Evolutionary conservation across 306 rosid species (phyloP), one percentile per base, ranked within the genome.

Genomic region (Pueraria montana): DNA sequence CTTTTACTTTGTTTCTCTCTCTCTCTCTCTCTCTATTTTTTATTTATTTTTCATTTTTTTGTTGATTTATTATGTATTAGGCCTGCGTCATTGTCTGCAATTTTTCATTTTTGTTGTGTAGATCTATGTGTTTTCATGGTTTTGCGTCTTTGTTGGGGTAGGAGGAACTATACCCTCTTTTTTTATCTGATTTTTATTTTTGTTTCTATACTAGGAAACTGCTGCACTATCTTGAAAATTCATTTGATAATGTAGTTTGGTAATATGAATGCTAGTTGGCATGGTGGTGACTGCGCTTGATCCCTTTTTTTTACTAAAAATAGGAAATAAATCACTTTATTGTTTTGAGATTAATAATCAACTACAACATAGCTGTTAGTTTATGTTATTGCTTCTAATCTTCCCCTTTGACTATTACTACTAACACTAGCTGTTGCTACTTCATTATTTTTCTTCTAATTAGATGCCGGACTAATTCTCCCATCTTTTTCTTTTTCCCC

Each of bases 51-150:
- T 40, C 12, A 11, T 70, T 70, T 12, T 45, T 18, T 56, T 17
- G 20, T 27, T 46, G 43, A 20, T 53, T 72, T 79, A 7, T 72
- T 79, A 6, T 65, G 49, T 6, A 9, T 64, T 21, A 58, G 67
- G 17, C 27, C 18, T 82, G 21, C 32, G 56, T 50, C 69, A 32
- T 34, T 87, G 42, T 71, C 79, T 59, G 74, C 40, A 73, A 50
- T 20, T 56, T 75, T 80, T 56, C 27, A 17, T 16, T 18, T 50
- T 46, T n/a, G 27, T 66, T 67, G 21, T 34, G 48, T 79, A 80
- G 79, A 56, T 87, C 81, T 74, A 52, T 86, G 36, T 68, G 55
- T 72, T 65, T 49, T 24, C 55, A 75, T 72, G 72, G 76, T 83
- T 65, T 79, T 34, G 13, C 65, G 61, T 59, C 72, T 68, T 79